Evolutionary conservation across 2,329 filamentous ascomycete genomes (phyloP), one percentile per base, ranked within the genome.

Genomic region (Aureobasidium namibiae): DNA sequence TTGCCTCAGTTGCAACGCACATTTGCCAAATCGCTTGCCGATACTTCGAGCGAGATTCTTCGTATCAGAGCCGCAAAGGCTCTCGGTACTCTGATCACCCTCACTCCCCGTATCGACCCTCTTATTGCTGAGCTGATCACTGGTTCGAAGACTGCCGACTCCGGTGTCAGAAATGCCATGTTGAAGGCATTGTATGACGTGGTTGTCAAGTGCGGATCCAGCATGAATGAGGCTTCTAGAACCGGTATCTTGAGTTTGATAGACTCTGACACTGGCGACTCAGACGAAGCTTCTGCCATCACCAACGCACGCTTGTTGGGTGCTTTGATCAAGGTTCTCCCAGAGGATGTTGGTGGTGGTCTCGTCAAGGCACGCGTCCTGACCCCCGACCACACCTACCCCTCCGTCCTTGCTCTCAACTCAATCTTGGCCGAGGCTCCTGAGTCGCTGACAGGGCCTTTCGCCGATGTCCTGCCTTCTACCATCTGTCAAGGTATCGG

Each of bases 111-210:
- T 69, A 90, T 99, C 24, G 95, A 99, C 73, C 94, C 95, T 53
- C 81, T 99, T 58, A 95, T 99, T 71, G 80, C 82, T 62, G 94
- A 99, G 74, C 81, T 99, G 49, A 91, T 97, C 21, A 89, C 94
- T n/a, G 94, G 94, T 48, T 94, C 91, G 26, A 96, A 92, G 78
- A 97, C 94, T 0, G 77, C 83, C 1, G 92, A 97, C 69, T 70
- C 84, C 6, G 92, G 92, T 46, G 94, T 99, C 64, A 89, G 85
- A 74, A 94, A 88, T 65, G 94, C 94, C 29, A 99, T 99, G 94
- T 81, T 99, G 67, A 96, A 95, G 78, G 94, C 94, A 3, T 76
- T 99, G 46, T 96, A 95, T 70, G 92, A 97, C 70, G 94, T 99
- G 31, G 87, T 99, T 62, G 92, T 90, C 78, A 96, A 96, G 74